phyloP scores from a whole-genome alignment of 2,329 filamentous ascomycete species.

The Colletotrichum incanum region DNA sequence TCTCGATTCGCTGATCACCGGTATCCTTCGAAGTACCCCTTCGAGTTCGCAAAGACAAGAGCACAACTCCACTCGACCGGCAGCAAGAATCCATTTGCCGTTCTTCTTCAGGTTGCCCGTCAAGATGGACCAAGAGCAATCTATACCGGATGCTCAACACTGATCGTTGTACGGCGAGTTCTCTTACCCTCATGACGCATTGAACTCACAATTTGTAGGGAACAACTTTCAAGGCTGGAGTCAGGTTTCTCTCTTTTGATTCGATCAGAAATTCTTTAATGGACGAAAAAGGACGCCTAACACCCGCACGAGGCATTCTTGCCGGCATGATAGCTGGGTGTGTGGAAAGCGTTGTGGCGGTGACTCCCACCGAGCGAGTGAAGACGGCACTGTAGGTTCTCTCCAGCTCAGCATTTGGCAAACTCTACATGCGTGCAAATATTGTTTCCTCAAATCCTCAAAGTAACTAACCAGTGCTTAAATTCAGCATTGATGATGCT shows the following conservation, averaged over 20 bases:
- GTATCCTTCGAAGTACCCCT: slow-evolving; percentile 66
- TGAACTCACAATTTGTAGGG: slow-evolving; percentile 54
- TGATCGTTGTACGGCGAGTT: slow-evolving; percentile 61
- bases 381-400: slow-evolving; percentile 72
- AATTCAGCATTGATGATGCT: slow-evolving; percentile 54
- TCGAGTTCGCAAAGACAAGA: slow-evolving; percentile 78
- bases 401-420: not conserved
- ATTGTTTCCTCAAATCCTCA: not conserved
- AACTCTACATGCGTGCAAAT: not conserved
- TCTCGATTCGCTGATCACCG: not conserved
- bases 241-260: slow-evolving; percentile 78
- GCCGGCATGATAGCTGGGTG: slow-evolving; percentile 77
- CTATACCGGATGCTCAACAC: slow-evolving; percentile 75
- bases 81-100: slow-evolving; percentile 69
- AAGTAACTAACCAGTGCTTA: not conserved
- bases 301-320: slow-evolving; percentile 69
- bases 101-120: slow-evolving; percentile 69
- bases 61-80: slow-evolving; percentile 65
- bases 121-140: slow-evolving; percentile 71
- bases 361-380: slow-evolving; percentile 78
- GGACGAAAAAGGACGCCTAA: slow-evolving; percentile 70
- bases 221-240: slow-evolving; percentile 75
- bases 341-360: slow-evolving; percentile 74
- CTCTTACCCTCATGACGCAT: not conserved
- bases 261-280: slow-evolving; percentile 72